Percentiles rank a stretch among this genome's conserved stretches.
Evolutionary conservation across 495 filamentous ascomycete genomes (phyloP).

Genomic region (Hypoxylon lenormandii): DNA sequence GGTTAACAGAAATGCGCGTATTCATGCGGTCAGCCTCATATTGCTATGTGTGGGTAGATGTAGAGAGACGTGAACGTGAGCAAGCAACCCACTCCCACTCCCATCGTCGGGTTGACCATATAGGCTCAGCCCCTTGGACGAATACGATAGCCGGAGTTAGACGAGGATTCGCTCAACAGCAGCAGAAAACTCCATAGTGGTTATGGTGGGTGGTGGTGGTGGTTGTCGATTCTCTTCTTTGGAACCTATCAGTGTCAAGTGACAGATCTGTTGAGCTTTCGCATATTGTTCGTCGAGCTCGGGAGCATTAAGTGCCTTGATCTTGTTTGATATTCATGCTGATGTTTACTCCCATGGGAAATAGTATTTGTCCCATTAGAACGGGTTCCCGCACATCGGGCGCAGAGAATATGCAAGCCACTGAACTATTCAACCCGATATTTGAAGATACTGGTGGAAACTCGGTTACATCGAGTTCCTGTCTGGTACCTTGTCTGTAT

Average conservation of each 20-base stretch:
- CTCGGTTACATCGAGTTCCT: background rate
- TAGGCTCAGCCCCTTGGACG: slow-evolving; percentile 33
- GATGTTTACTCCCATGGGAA: background rate
- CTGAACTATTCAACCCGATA: background rate
- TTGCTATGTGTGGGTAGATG: slow-evolving; percentile 13
- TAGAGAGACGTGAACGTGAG: background rate
- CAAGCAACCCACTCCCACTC: slow-evolving; percentile 12
- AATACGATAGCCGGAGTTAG: slow-evolving; percentile 33
- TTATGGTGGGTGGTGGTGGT: background rate
- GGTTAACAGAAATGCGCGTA: background rate
- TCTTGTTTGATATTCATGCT: background rate
- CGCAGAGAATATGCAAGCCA: slow-evolving; percentile 9
- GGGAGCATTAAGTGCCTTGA: too few species aligned
- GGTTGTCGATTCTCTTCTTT: slow-evolving; percentile 5
- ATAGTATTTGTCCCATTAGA: too few species aligned
- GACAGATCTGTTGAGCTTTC: slow-evolving; percentile 2
- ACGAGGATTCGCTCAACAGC: slow-evolving; percentile 35
- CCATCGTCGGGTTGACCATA: slow-evolving; percentile 27
- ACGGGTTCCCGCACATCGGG: background rate
- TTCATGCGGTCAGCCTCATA: slow-evolving; percentile 40
- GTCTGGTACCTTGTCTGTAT: slow-evolving; percentile 31
- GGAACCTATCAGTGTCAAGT: slow-evolving; percentile 8
- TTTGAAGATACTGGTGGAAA: background rate
- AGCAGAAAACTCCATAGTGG: background rate
- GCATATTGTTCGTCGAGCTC: background rate